These are phyloP conservation scores for Epichloe elymi DNA, from an alignment of 2,329 filamentous ascomycete species.

Conservation along the genomic window DNA sequence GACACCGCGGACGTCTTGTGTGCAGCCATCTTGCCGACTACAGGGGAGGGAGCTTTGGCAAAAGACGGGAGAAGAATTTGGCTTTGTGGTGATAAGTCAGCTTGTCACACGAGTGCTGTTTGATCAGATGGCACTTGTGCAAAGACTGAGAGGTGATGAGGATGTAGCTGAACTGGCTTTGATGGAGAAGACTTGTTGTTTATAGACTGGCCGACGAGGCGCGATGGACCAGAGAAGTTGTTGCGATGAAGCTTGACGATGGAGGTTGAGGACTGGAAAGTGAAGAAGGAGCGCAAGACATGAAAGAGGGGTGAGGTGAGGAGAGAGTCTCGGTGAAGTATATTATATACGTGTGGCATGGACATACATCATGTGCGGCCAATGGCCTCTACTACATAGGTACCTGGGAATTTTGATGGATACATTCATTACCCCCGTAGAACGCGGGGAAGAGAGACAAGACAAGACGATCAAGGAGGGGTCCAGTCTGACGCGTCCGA, in stretches of 20 bases:
- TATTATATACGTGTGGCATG: no score
- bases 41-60: conserved; percentile 5
- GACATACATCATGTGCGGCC: no score
- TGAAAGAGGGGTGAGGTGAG: no score
- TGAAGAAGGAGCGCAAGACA: no score
- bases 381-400: no score
- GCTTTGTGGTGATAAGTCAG: not conserved
- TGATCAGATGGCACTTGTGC: not conserved
- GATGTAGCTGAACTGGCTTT: not conserved
- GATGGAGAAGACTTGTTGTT: not conserved
- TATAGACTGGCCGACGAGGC: not conserved
- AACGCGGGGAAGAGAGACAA: not conserved
- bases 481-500: not conserved
- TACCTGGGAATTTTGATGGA: not conserved
- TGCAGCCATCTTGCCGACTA: conserved; percentile 37
- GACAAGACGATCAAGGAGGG: no score
- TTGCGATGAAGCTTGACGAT: not conserved
- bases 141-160: not conserved
- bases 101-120: not conserved
- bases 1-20: conserved; percentile 44
- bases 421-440: not conserved
- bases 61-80: conserved; percentile 5
- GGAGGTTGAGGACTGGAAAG: not conserved
- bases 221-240: not conserved
- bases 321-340: no score